phyloP scores from a whole-genome alignment of 75 land plant species.

The Azolla pinnata region DNA sequence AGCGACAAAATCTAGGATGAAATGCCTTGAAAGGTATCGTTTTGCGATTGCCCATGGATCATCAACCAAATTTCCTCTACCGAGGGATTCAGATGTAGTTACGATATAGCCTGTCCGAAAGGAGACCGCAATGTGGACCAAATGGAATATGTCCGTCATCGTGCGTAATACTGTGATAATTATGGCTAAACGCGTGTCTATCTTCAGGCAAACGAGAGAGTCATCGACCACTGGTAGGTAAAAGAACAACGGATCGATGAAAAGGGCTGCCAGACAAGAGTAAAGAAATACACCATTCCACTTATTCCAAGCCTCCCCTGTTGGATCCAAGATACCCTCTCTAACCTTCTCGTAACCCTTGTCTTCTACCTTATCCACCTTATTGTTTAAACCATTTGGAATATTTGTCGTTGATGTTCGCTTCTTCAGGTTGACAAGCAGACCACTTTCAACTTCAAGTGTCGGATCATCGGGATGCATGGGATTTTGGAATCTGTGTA shows the following conservation, averaged over 20 bases:
- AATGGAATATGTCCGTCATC: slow-evolving; percentile 56
- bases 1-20: slow-evolving; percentile 62
- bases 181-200: slow-evolving; percentile 47
- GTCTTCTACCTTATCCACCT: no score
- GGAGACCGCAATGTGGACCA: slow-evolving; percentile 66
- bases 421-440: no score
- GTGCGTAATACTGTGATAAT: slow-evolving; percentile 57
- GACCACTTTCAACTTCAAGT: no score
- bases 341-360: no score
- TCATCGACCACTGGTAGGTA: slow-evolving; percentile 22
- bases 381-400: no score
- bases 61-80: slow-evolving; percentile 81
- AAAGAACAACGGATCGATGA: slow-evolving; percentile 31
- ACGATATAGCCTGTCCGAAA: slow-evolving; percentile 79
- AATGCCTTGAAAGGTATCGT: slow-evolving; percentile 46
- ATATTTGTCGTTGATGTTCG: no score
- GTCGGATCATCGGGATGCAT: no score
- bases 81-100: slow-evolving; percentile 76
- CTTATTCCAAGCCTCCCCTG: slow-evolving; percentile 4
- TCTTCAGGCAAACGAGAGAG: slow-evolving; percentile 36
- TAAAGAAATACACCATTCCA: slow-evolving; percentile 28
- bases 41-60: slow-evolving; percentile 66
- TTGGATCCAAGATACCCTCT: slow-evolving; percentile 24
- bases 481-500: no score
- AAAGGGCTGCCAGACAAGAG: slow-evolving; percentile 25